phyloP scores from a whole-genome alignment of 148 eudicot species.

The Camellia sinensis region DNA sequence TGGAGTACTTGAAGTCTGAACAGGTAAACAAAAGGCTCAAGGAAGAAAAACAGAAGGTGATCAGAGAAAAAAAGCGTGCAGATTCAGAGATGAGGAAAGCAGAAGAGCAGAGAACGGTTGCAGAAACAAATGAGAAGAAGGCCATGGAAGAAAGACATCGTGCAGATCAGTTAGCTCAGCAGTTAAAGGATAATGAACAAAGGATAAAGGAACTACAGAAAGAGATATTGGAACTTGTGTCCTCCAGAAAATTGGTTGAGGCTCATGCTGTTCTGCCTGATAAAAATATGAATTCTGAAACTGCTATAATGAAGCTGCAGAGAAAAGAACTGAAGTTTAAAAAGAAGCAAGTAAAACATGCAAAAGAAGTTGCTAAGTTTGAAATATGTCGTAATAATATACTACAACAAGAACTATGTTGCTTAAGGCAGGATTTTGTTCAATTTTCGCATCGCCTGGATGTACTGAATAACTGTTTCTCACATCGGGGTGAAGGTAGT shows the following conservation, averaged over 20 bases:
- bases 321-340: slow-evolving; percentile 66
- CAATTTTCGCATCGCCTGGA: slow-evolving; percentile 47
- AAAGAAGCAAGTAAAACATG: slow-evolving; percentile 71
- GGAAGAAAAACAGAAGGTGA: slow-evolving; percentile 36
- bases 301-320: slow-evolving; percentile 45
- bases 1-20: slow-evolving; percentile 14
- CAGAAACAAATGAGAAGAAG: slow-evolving; percentile 35
- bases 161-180: slow-evolving; percentile 46
- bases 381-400: slow-evolving; percentile 51
- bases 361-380: slow-evolving; percentile 60
- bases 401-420: slow-evolving; percentile 45
- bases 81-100: slow-evolving; percentile 43
- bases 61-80: slow-evolving; percentile 32
- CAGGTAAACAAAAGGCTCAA: slow-evolving; percentile 30
- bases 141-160: slow-evolving; percentile 48
- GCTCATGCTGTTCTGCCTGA: slow-evolving; percentile 14
- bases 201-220: slow-evolving; percentile 38
- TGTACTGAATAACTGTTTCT: slow-evolving; percentile 37
- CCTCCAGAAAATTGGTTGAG: slow-evolving; percentile 25
- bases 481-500: slow-evolving; percentile 35
- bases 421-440: slow-evolving; percentile 46
- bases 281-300: slow-evolving; percentile 20
- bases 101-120: slow-evolving; percentile 45
- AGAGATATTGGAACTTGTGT: slow-evolving; percentile 29
- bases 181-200: slow-evolving; percentile 35